phyloP scores from a whole-genome alignment of 768 basidiomycete species.

The Phaeotremella skinneri region DNA sequence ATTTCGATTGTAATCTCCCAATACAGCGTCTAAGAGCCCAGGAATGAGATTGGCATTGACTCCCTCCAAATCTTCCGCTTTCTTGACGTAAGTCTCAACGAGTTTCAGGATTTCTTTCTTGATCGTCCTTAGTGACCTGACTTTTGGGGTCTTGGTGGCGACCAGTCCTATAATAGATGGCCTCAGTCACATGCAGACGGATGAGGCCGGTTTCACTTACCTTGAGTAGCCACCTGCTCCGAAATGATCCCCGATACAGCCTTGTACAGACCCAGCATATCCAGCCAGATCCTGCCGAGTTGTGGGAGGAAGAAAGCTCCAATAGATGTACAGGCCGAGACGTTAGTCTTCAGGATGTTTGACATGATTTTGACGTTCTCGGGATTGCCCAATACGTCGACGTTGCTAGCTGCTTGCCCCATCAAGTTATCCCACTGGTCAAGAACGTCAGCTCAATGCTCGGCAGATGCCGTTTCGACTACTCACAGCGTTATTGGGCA shows the following conservation, averaged over 20 bases:
- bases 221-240: constrained; percentile 82
- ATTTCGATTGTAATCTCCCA: constrained; percentile 95
- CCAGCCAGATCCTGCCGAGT: constrained; percentile 89
- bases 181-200: background rate
- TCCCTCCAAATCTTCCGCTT: constrained; percentile 91
- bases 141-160: constrained; percentile 94
- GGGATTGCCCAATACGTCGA: constrained; percentile 82
- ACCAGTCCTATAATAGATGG: constrained; percentile 65
- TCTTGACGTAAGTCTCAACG: constrained; percentile 96
- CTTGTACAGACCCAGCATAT: constrained; percentile 97
- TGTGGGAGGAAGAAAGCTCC: constrained; percentile 98
- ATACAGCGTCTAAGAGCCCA: constrained; percentile 88
- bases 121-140: constrained; percentile 88
- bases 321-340: constrained; percentile 93
- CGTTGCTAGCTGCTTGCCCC: constrained; percentile 86
- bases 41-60: constrained; percentile 92
- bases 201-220: constrained; percentile 39
- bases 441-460: background rate
- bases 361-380: constrained; percentile 97
- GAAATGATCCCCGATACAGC: constrained; percentile 96
- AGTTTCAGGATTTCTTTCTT: constrained; percentile 97
- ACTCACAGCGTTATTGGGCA: constrained; percentile 91
- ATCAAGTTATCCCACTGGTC: constrained; percentile 92
- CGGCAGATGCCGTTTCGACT: background rate
- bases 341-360: constrained; percentile 97